Evolutionary conservation across 2,329 filamentous ascomycete genomes (phyloP), one percentile per base, ranked within the genome.

Genomic region (Aspergillus texensis): DNA sequence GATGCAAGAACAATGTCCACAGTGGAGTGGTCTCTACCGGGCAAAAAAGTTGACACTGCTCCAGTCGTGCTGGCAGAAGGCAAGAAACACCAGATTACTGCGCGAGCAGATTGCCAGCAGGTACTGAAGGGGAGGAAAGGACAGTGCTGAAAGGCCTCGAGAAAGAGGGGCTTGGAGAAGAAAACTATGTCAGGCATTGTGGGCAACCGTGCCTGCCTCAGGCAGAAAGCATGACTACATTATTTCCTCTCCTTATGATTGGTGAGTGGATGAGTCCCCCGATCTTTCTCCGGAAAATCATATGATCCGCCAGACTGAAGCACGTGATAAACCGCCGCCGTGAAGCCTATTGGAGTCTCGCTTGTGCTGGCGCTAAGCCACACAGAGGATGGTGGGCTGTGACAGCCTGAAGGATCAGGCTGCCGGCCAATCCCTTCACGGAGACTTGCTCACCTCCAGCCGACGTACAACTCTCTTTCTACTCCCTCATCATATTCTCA

Each of bases 391-490:
- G 53, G 67, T 52, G 39, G 32, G 28, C 24, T 5, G 9, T 68
- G 39, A 41, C 21, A 70, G 74, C 74, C 74, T 75, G 66, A 72
- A 53, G 59, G 55, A 60, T 72, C 63, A 73, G 75, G 75, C 72
- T 59, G 48, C 14, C 52, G 58, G 62, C 58, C 65, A 66, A 70
- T 71, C 67, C 67, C 65, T 70, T 69, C 70, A 63, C 65, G 67
- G 71, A 67, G 67, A 73, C 70, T 74, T 71, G 69, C 63, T 65
- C 65, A 63, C 67, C 68, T 68, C 68, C 67, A 66, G 66, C 69
- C 63, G 63, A 68, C 69, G 67, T 71, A 68, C 72, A 71, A 71
- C 68, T 74, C 71, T 74, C 73, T 75, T 75, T 70, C 72, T 72
- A 70, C 73, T 76, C 74, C 72, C 73, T 71, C 70, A 68, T 72